Conservation (phyloP, 2,329 filamentous ascomycete species). For the Colletotrichum tropicale region DNA sequence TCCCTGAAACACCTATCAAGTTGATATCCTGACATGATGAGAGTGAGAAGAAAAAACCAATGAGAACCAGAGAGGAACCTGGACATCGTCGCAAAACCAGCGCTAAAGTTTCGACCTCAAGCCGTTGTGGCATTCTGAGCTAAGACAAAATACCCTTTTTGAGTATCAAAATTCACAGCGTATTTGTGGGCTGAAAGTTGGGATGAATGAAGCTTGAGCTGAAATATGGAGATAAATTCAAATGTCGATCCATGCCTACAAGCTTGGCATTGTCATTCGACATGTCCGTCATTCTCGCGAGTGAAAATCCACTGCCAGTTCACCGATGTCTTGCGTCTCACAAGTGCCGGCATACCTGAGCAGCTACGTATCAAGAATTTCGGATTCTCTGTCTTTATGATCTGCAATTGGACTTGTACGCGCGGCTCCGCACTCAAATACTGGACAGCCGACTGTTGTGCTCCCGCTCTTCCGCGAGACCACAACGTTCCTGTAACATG, state of each 20-base stretch:
- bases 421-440: not conserved
- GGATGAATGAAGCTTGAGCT: not conserved
- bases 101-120: not conserved
- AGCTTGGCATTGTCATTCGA: not conserved
- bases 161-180: not conserved
- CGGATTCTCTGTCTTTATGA: not conserved
- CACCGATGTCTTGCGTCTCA: not conserved
- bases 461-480: not conserved
- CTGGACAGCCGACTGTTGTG: not conserved
- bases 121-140: not conserved
- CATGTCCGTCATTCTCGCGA: not conserved
- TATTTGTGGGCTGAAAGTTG: not conserved
- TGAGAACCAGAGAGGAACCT: not conserved
- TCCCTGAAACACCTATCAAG: not conserved
- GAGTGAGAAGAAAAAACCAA: not conserved
- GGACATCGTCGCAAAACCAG: not conserved
- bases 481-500: not conserved
- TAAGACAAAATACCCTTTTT: not conserved
- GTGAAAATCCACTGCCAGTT: not conserved
- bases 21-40: too few relatives aligned
- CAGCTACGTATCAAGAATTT: not conserved
- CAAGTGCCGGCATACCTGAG: not conserved
- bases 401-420: not conserved
- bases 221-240: not conserved
- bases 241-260: not conserved